Conservation (phyloP, 352 stramenopile genomes). For the Globisporangium cederbergense region DNA sequence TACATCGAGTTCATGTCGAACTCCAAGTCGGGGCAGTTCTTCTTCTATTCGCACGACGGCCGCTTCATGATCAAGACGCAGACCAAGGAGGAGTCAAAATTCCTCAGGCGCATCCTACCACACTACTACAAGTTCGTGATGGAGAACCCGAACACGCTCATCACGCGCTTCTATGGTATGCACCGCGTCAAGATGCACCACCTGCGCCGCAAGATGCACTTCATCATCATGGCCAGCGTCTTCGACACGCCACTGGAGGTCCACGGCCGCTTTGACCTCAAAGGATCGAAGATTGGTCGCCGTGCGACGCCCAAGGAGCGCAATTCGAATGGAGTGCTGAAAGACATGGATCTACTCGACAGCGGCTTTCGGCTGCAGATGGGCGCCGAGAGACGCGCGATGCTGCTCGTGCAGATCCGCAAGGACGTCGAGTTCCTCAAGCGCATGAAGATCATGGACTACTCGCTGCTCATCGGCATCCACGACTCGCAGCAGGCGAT, state of each 20-base stretch:
- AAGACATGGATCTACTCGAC: conserved; percentile 91
- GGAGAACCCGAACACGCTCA: conserved; percentile 96
- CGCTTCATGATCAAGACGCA: conserved; percentile 99
- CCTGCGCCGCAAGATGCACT: conserved; percentile 91
- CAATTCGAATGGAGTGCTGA: conserved; percentile 67
- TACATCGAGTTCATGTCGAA: conserved; percentile 99
- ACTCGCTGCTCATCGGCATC: conserved; percentile 91
- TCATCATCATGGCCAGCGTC: conserved; percentile 96
- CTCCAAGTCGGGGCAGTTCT: conserved; percentile 98
- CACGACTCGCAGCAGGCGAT: conserved; percentile 72
- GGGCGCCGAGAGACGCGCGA: conserved; percentile 55
- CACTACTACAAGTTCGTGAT: conserved; percentile 98
- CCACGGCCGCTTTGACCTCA: conserved; percentile 87
- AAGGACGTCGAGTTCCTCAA: conserved; percentile 90
- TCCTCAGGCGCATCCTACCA: conserved; percentile 95
- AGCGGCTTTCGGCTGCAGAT: conserved; percentile 86
- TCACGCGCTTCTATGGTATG: conserved; percentile 97
- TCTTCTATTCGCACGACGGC: conserved; percentile 98
- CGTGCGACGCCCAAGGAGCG: conserved; percentile 59
- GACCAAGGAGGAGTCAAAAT: conserved; percentile 98
- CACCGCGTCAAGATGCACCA: conserved; percentile 98
- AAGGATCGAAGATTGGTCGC: conserved; percentile 88
- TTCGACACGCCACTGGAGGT: conserved; percentile 94
- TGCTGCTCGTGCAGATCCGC: conserved; percentile 85
- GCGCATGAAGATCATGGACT: conserved; percentile 95